Percentiles rank a stretch among this genome's conserved stretches.
phyloP scores from a whole-genome alignment of 2,329 filamentous ascomycete species.

The Xylaria arbuscula region DNA sequence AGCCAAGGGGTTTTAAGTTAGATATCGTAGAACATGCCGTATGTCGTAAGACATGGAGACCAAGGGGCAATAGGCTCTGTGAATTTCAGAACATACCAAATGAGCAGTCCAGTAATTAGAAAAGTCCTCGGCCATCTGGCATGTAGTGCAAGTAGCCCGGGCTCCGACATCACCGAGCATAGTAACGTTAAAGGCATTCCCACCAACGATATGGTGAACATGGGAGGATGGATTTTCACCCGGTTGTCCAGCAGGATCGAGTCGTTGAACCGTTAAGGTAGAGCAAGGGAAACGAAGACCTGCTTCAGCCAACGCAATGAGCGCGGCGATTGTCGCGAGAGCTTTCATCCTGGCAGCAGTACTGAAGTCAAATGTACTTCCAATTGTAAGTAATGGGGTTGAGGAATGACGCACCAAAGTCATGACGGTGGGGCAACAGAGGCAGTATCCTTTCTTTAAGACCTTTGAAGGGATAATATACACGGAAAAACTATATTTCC shows the following conservation, averaged over 20 bases:
- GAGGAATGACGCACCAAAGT: not conserved
- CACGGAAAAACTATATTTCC: not conserved
- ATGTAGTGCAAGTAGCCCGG: slow-evolving; percentile 44
- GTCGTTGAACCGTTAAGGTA: slow-evolving; percentile 34
- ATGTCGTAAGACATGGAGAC: not conserved
- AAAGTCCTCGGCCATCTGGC: slow-evolving; percentile 44
- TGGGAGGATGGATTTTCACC: slow-evolving; percentile 34
- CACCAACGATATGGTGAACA: slow-evolving; percentile 39
- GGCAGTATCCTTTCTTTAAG: slow-evolving; percentile 4
- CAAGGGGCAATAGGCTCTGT: not conserved
- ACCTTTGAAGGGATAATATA: not conserved
- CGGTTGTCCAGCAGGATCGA: slow-evolving; percentile 38
- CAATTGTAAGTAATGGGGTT: not conserved
- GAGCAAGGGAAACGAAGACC: slow-evolving; percentile 40
- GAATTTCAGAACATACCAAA: not conserved
- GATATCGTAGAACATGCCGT: not conserved
- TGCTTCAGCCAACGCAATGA: slow-evolving; percentile 27
- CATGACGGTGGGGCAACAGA: not conserved
- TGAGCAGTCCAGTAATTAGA: slow-evolving; percentile 42
- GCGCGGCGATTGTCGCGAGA: slow-evolving; percentile 4
- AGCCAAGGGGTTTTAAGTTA: not conserved
- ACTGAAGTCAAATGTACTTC: not conserved
- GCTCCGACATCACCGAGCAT: slow-evolving; percentile 34
- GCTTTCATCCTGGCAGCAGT: slow-evolving; percentile 31
- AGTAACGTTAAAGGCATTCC: slow-evolving; percentile 38